Base-by-base conservation (phyloP, 2,329 filamentous ascomycete genomes). In the Paracamarosporium sp. region DNA sequence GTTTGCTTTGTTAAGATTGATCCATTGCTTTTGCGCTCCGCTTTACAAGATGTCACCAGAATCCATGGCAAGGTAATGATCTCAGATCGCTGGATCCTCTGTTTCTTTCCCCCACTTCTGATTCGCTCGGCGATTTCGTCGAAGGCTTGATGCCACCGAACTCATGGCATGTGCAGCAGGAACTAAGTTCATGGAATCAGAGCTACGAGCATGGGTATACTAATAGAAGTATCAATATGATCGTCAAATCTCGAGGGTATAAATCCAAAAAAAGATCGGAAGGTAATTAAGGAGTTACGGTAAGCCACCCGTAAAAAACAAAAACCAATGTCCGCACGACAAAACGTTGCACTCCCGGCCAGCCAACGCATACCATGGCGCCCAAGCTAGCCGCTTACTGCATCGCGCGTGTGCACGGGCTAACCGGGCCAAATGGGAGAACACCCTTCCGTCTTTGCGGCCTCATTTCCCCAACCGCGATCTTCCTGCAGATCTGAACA, bases 401-500 rank as follows among this genome's bases (percentile, higher is more conserved):
- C 38, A 43, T 31, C 15, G 35, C 6, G n/a, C 4, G 9, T 15
- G 6, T 12, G 41, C 30, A 36, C 36, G 13, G 51, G 28, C 40
- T 36, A 13, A 4, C 27, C 36, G 13, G 51, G 28, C 40, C 44
- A 13, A 4, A 28, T 33, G 51, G 56, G 25, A 30, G 22, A 58
- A 55, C 48, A 20, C 56, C 36, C 13, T 52, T 51, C 56, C 51
- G 56, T 41, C 28, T 41, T 13, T 27, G 41, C 33, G 25, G 27
- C 52, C 22, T 43, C 44, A 22, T 4, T 3, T 27, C 41, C 36
- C 45, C 38, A 36, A 38, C 43, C 47, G 38, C 44, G 15, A 47
- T 45, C 55, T 40, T 31, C 24, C 28, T 51, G 59, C 50, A 56
- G 53, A 55, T 51, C 56, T 13, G 46, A 50, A 44, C 53, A 53